These are phyloP conservation scores for Eleusine indica DNA, from an alignment of 176 grass and related monocot species.

Conservation along the genomic window DNA sequence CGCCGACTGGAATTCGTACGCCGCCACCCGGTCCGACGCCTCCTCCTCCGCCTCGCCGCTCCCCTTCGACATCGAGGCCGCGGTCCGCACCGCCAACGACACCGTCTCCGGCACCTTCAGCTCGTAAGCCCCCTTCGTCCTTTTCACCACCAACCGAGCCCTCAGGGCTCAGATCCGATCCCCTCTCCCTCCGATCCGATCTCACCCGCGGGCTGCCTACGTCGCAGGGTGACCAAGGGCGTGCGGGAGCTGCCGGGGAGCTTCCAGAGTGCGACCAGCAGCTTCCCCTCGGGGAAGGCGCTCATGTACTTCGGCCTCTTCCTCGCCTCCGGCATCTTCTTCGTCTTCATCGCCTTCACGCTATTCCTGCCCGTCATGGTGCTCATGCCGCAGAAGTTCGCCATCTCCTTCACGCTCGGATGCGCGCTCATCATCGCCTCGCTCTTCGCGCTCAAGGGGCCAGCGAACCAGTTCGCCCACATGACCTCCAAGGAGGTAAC, in stretches of 20 bases:
- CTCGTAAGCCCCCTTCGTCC: conserved; percentile 43
- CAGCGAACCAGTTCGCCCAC: conserved; percentile 76
- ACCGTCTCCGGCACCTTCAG: conserved; percentile 88
- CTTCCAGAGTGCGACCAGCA: conserved; percentile 89
- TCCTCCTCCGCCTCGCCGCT: conserved; percentile 56
- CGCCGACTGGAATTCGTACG: conserved; percentile 96
- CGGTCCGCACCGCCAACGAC: conserved; percentile 88
- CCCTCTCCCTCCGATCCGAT: not conserved
- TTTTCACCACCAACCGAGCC: not conserved
- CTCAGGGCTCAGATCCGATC: conserved; percentile 9
- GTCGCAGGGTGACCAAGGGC: conserved; percentile 70
- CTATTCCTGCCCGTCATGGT: conserved; percentile 96
- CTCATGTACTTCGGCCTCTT: conserved; percentile 96
- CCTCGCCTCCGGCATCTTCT: conserved; percentile 91
- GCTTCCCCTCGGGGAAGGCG: conserved; percentile 82
- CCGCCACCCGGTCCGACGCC: conserved; percentile 58
- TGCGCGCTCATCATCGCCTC: conserved; percentile 90
- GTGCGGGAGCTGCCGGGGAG: conserved; percentile 89
- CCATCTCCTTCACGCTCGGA: conserved; percentile 90
- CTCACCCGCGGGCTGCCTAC: not conserved
- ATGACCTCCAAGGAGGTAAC: conserved; percentile 98
- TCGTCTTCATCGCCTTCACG: conserved; percentile 87
- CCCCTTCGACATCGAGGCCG: conserved; percentile 91
- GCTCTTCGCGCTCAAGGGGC: conserved; percentile 93
- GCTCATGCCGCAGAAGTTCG: conserved; percentile 96